phyloP scores from a whole-genome alignment of 441 rosid species.

The Gossypium trilobum region DNA sequence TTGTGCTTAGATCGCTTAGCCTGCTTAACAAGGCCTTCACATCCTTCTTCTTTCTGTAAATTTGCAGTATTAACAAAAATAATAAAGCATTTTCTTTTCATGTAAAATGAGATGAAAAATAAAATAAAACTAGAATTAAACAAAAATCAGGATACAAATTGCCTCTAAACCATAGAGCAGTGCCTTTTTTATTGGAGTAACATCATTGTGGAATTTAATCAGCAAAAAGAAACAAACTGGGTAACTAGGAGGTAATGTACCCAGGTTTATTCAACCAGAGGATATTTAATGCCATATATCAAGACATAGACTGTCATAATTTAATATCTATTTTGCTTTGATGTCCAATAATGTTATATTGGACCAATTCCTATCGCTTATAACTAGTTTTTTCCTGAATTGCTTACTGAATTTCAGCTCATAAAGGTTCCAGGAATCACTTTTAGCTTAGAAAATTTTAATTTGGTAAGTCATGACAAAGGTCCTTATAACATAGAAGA shows the following conservation, averaged over 20 bases:
- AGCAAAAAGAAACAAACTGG: neutral
- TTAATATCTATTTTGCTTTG: neutral
- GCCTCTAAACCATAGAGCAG: neutral
- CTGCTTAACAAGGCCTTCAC: neutral
- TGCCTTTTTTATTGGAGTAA: neutral
- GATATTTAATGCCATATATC: neutral
- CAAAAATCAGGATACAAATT: neutral
- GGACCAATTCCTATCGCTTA: neutral
- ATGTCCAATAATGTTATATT: neutral
- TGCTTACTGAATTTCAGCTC: neutral
- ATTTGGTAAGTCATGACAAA: neutral
- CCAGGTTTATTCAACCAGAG: neutral
- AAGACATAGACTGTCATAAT: neutral
- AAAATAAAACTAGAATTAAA: neutral
- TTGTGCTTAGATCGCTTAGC: neutral
- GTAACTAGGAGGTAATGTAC: neutral
- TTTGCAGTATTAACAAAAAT: neutral
- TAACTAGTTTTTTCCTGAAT: neutral
- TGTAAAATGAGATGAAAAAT: neutral
- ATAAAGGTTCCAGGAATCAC: neutral
- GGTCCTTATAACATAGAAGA: neutral
- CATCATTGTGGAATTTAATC: neutral
- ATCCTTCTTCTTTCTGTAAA: slow-evolving; percentile 1
- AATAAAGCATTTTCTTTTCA: neutral
- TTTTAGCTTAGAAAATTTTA: neutral